These are phyloP conservation scores for Fusarium zealandicum DNA, from an alignment of 2,329 filamentous ascomycete species.

Conservation along the genomic window DNA sequence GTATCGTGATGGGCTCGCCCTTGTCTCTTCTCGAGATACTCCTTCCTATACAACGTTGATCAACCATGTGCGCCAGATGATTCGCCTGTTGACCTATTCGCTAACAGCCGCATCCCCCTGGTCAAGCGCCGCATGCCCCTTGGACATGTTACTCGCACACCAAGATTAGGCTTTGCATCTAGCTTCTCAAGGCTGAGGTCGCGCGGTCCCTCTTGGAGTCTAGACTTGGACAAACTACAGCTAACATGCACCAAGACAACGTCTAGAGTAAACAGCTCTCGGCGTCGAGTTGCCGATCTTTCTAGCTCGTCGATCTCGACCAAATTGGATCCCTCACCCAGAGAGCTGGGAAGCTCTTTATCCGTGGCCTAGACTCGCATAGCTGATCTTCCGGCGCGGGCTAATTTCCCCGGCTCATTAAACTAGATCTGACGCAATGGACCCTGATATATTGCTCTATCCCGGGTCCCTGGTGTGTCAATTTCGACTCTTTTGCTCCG, in stretches of 20 bases:
- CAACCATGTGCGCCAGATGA: constrained; percentile 1
- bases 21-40: not conserved
- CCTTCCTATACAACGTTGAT: not conserved
- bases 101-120: not conserved
- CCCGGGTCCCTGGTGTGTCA: constrained; percentile 23
- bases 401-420: constrained; percentile 16
- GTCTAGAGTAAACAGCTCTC: not conserved
- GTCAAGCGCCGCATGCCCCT: constrained; percentile 6
- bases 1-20: not conserved
- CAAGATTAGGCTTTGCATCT: constrained; percentile 11
- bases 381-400: constrained; percentile 11
- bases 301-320: constrained; percentile 13
- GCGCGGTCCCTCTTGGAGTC: constrained; percentile 19
- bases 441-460: constrained; percentile 37
- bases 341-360: constrained; percentile 1
- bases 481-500: constrained; percentile 5
- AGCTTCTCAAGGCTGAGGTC: constrained; percentile 20
- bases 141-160: not conserved
- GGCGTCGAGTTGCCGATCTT: constrained; percentile 23
- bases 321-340: not conserved
- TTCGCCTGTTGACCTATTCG: constrained; percentile 7
- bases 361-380: constrained; percentile 3
- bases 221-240: constrained; percentile 18
- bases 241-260: not conserved
- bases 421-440: constrained; percentile 32